Evolutionary conservation across 2,329 filamentous ascomycete species (phyloP), one percentile per base, ranked within the genome.

Genomic region (Xylariaceae sp.): DNA sequence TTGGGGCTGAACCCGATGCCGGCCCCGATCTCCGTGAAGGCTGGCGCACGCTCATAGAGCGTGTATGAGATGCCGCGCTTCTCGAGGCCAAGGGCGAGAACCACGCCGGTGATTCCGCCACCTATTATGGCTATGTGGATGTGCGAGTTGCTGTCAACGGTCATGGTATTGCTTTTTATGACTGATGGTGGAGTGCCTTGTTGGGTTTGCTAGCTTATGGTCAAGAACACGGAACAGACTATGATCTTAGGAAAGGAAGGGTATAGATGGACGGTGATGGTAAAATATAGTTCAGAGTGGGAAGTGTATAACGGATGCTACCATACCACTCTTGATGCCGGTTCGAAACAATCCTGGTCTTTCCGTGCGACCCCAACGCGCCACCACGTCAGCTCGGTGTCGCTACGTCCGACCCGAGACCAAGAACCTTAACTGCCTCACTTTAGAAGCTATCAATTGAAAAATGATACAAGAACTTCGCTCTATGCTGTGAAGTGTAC

Each of bases 1-100:
- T 82, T 82, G n/a, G 79, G 79, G 6, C 75, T 78, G 62, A 82
- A 78, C 3, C 78, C 80, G 23, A 84, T 78, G 6, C 81, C 82
- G 0, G 81, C 80, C 0, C 82, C 82, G 4, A 79, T 77, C 60
- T 82, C 79, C 2, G 74, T 70, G 50, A 80, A 76, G 1, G 67
- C 65, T 0, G 70, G 44, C 0, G 78, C 74, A 5, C 77, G 75
- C 63, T 84, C 81, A 61, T 80, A 83, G 3, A 83, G 53, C 0
- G 69, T 77, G 57, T 75, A 79, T 0, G 71, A 63, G 14, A 83
- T 66, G 2, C 69, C 68, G 31, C 79, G 78, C 2, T 71, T 71
- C 36, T 77, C 71, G 0, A 84, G 74, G 12, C 74, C 80, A 0
- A 82, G 70, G 0, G 79, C 79, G 0, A 83, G 73, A 14, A 76